phyloP scores from a whole-genome alignment of 352 stramenopile genomes.

The Phytophthora hibernalis region DNA sequence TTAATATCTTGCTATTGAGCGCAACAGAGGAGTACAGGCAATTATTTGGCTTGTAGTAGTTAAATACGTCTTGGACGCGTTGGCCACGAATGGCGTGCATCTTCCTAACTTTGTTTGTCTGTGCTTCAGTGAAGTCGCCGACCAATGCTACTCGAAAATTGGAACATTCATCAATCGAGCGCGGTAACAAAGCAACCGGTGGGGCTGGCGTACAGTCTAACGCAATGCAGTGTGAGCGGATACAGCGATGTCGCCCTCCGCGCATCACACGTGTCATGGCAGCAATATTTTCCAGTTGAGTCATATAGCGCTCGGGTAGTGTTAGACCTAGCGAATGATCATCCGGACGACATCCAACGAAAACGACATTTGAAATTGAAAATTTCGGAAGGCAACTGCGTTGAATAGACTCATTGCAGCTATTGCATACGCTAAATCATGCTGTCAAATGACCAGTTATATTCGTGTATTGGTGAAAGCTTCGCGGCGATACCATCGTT shows the following conservation, averaged over 20 bases:
- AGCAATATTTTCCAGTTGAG: neutral
- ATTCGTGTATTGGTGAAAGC: neutral
- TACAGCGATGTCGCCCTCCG: no score
- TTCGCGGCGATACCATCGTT: neutral
- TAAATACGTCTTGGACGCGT: no score
- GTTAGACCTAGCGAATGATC: neutral
- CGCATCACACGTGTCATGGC: constrained; percentile 9
- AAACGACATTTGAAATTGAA: constrained; percentile 3
- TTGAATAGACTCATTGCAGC: neutral
- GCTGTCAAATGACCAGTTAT: neutral
- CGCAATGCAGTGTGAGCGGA: neutral
- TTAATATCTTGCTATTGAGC: no score
- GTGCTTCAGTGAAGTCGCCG: constrained; percentile 7
- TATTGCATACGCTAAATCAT: neutral
- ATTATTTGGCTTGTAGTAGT: no score
- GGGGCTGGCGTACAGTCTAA: neutral
- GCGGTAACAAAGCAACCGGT: neutral
- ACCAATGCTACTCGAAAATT: neutral
- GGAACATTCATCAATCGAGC: neutral
- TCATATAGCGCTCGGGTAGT: constrained; percentile 1
- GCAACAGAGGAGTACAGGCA: no score
- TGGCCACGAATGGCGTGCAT: constrained; percentile 6
- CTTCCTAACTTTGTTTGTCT: neutral
- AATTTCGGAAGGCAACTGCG: neutral
- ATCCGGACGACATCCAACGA: neutral